Conservation (phyloP, 352 stramenopile genomes). For the Globisporangium middletonii region DNA sequence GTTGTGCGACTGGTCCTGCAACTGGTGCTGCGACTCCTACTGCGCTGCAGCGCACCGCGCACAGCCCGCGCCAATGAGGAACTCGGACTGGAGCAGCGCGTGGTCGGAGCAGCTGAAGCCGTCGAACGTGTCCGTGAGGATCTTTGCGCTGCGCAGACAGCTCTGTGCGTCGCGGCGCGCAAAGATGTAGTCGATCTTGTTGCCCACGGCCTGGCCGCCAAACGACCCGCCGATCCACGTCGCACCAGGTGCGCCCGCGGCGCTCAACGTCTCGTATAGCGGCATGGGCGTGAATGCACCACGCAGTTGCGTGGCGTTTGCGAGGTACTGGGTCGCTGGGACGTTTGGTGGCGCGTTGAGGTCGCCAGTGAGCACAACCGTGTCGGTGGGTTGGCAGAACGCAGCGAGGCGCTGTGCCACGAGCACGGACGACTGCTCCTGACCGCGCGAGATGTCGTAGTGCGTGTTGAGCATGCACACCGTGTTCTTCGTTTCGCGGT, state of each 20-base stretch:
- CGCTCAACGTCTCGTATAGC: conserved; percentile 58
- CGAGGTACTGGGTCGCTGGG: conserved; percentile 38
- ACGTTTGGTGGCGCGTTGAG: conserved; percentile 42
- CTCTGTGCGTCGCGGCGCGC: conserved; percentile 36
- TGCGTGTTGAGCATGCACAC: conserved; percentile 79
- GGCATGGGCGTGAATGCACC: conserved; percentile 30
- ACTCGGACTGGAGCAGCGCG: conserved; percentile 46
- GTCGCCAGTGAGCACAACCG: conserved; percentile 60
- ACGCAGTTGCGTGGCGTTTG: conserved; percentile 17
- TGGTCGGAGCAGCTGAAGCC: conserved; percentile 61
- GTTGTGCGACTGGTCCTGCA: too few species aligned
- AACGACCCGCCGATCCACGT: conserved; percentile 70
- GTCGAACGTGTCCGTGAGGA: conserved; percentile 45
- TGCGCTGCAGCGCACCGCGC: background rate
- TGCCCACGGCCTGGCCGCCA: conserved; percentile 14
- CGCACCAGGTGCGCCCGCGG: conserved; percentile 24
- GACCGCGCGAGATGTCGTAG: conserved; percentile 54
- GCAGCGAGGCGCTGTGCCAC: conserved; percentile 35
- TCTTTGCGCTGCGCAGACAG: conserved; percentile 27
- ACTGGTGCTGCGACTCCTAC: too few species aligned
- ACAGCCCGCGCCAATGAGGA: conserved; percentile 38
- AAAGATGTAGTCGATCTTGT: conserved; percentile 75
- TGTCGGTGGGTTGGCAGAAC: conserved; percentile 40
- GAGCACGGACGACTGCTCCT: conserved; percentile 45
- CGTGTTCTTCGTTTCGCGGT: conserved; percentile 17